Percentiles rank a stretch among this genome's conserved stretches.
Evolutionary conservation across 2,329 filamentous ascomycete species (phyloP).

Genomic region (Fusarium solani-melongenae): DNA sequence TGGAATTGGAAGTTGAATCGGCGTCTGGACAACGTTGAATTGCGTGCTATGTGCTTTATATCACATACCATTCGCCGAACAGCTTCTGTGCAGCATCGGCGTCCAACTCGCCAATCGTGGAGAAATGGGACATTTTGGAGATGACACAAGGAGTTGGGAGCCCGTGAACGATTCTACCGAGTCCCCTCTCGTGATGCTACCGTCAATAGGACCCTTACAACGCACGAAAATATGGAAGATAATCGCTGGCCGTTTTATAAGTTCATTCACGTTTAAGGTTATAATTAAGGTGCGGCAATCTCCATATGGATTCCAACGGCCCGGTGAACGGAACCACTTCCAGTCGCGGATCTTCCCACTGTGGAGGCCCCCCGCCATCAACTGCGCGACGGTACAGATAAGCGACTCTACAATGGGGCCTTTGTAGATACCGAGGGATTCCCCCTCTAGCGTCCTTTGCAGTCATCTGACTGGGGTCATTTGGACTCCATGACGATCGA

Average conservation of each 20-base stretch:
- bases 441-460: background rate
- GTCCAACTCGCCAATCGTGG: background rate
- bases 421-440: too few relatives aligned
- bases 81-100: background rate
- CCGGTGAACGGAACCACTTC: background rate
- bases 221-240: too few relatives aligned
- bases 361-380: background rate
- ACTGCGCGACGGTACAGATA: background rate
- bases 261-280: background rate
- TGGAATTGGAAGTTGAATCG: background rate
- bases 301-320: background rate
- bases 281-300: background rate
- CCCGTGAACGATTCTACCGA: background rate
- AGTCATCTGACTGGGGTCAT: background rate
- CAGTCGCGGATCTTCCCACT: background rate
- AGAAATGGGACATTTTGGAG: background rate
- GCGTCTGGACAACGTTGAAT: background rate
- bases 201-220: too few relatives aligned
- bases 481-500: background rate
- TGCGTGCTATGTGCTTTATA: background rate
- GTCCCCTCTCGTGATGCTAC: too few relatives aligned
- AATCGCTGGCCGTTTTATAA: too few relatives aligned
- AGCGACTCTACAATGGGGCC: background rate
- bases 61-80: background rate
- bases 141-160: background rate